Evolutionary conservation across 371 early-diverging fungal species (phyloP), one percentile per base, ranked within the genome.

Genomic region (Blakeslea trispora): DNA sequence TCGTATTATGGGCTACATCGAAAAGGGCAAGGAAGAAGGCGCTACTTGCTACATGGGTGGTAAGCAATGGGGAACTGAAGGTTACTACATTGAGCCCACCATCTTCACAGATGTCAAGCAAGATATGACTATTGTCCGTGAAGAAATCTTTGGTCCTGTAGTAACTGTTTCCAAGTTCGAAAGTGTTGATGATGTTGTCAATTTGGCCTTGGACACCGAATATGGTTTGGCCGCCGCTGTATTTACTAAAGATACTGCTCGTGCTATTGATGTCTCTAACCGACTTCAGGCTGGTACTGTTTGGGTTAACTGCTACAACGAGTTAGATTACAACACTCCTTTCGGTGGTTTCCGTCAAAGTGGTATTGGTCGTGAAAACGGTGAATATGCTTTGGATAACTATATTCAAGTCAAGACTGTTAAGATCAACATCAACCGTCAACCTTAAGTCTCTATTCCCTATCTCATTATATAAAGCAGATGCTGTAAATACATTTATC

Each of bases 301-400:
- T 18, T 91, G 71, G 77, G 64, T 72, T 32, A 75, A 76, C 55
- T 75, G 70, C 40, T 68, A 67, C 55, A 74, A 72, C 41, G 68
- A 64, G 28, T 54, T 72, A 22, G 70, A 74, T 50, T 67, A 69
- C 51, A 71, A 74, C 57, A 83, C 76, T 52, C 81, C 77, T 57
- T 94, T 93, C 69, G 96, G 96, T 59, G 96, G 96, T 15, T 88
- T 79, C 74, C 91, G 90, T 76, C 81, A 89, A 74, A 82, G 83
- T 46, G 97, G 97, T 44, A 80, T 89, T 65, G 92, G 91, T 50
- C 84, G 88, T 54, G 91, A 92, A 62, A 79, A 85, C 18, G 92
- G 92, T 57, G 81, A 85, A 56, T 87, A 88, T 64, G 84, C 90
- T 15, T 63, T 92, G 63, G 77, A 81, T 49, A 86, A 89, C 63